Evolutionary conservation across 2,329 filamentous ascomycete genomes (phyloP).

Genomic region (Fusarium sarcochroum): DNA sequence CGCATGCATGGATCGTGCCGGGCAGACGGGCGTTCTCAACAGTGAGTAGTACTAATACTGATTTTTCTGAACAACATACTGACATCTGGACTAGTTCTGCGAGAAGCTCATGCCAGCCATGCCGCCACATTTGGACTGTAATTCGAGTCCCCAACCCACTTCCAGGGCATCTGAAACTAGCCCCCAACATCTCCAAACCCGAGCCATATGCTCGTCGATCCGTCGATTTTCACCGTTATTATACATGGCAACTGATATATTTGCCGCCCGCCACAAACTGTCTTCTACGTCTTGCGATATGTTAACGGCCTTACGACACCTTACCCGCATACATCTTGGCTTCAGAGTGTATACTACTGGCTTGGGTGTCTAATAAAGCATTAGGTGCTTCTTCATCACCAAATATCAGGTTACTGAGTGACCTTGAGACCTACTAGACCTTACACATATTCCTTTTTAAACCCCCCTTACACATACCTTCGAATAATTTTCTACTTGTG

Average conservation of each 20-base stretch:
- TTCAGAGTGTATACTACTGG: constrained; percentile 30
- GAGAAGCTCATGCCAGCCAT: constrained; percentile 55
- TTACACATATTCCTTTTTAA: constrained; percentile 22
- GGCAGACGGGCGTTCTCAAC: constrained; percentile 68
- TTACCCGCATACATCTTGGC: constrained; percentile 20
- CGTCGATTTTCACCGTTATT: constrained; percentile 28
- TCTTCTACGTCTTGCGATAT: constrained; percentile 29
- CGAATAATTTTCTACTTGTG: constrained; percentile 36
- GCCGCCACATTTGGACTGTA: constrained; percentile 52
- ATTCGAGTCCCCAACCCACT: constrained; percentile 3
- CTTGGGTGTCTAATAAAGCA: constrained; percentile 23
- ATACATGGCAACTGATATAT: constrained; percentile 21
- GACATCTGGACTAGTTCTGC: constrained; percentile 48
- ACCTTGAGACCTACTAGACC: constrained; percentile 4
- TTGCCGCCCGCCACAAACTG: constrained; percentile 14
- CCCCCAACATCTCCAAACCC: constrained; percentile 6
- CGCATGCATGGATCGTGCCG: constrained; percentile 73
- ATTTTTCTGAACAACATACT: neutral
- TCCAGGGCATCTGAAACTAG: constrained; percentile 7
- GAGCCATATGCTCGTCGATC: constrained; percentile 11
- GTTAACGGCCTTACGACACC: constrained; percentile 40
- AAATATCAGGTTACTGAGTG: neutral
- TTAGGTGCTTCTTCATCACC: constrained; percentile 13
- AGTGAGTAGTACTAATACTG: constrained; percentile 58
- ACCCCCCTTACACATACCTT: constrained; percentile 5